These are phyloP conservation scores for Tetracladium setigerum DNA, from an alignment of 495 filamentous ascomycete species.

Conservation along the genomic window DNA sequence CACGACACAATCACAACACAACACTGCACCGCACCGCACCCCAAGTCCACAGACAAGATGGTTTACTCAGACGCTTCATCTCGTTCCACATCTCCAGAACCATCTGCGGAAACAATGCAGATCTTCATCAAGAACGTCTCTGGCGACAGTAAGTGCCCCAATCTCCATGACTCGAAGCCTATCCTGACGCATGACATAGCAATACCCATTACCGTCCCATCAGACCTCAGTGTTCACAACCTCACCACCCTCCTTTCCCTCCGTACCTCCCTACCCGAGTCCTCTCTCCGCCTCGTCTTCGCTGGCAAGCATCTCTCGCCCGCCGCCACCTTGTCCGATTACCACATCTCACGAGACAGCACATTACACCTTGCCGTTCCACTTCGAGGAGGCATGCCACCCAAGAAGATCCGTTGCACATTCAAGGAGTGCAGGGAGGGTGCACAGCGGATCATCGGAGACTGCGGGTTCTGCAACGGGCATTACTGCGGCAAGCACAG, in stretches of 20 bases:
- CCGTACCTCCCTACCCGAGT: conserved; percentile 32
- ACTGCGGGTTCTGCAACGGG: conserved; percentile 90
- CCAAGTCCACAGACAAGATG: conserved; percentile 10
- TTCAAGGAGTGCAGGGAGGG: conserved; percentile 81
- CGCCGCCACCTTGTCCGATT: conserved; percentile 26
- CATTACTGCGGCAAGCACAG: conserved; percentile 93
- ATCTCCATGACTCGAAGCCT: background rate
- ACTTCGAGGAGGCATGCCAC: conserved; percentile 47
- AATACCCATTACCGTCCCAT: conserved; percentile 35
- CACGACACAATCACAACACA: background rate
- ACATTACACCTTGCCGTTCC: conserved; percentile 39
- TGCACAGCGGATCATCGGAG: conserved; percentile 87
- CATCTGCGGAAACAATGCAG: conserved; percentile 31
- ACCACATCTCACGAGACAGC: conserved; percentile 30
- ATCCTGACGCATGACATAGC: conserved; percentile 22
- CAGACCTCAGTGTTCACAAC: conserved; percentile 31
- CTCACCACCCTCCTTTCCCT: conserved; percentile 39
- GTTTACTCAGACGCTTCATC: conserved; percentile 15
- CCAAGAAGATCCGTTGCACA: conserved; percentile 79
- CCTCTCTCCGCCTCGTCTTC: conserved; percentile 36
- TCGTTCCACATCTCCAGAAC: conserved; percentile 21
- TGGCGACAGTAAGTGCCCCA: conserved; percentile 35
- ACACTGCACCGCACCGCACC: background rate
- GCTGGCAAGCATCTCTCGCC: conserved; percentile 38
- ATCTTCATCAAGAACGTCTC: conserved; percentile 43